phyloP scores from a whole-genome alignment of 192 early-diverging fungal genomes.

The Fimicolochytrium jonesii region DNA sequence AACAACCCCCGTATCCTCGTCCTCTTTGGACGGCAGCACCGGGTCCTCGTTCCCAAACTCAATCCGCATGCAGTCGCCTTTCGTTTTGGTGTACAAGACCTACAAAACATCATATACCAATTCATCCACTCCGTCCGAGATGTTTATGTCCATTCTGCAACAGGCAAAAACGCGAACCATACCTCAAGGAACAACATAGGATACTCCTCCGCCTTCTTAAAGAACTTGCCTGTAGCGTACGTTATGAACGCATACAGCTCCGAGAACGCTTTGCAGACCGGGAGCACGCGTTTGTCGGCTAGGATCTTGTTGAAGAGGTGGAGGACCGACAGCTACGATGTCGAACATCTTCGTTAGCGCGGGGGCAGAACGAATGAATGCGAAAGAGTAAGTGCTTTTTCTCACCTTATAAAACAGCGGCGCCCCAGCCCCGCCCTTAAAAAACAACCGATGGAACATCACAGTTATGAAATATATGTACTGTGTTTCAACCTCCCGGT shows the following conservation, averaged over 20 bases:
- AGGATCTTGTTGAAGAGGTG: conserved; percentile 62
- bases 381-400: neutral
- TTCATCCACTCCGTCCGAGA: neutral
- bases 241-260: conserved; percentile 55
- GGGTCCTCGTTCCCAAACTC: conserved; percentile 29
- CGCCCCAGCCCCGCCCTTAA: conserved; percentile 44
- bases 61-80: conserved; percentile 33
- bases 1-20: neutral
- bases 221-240: conserved; percentile 49
- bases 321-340: conserved; percentile 52
- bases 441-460: conserved; percentile 66
- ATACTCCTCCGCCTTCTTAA: conserved; percentile 49
- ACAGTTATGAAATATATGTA: conserved; percentile 51
- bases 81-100: conserved; percentile 47
- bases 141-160: neutral
- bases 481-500: conserved; percentile 40
- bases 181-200: conserved; percentile 58
- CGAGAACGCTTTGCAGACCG: conserved; percentile 21
- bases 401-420: conserved; percentile 56
- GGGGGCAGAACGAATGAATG: no score
- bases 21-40: neutral
- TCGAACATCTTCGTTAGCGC: neutral
- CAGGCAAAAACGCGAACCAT: no score
- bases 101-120: neutral
- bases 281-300: conserved; percentile 21